Percentiles rank a stretch among this genome's conserved stretches.
Evolutionary conservation across 2,329 filamentous ascomycete species (phyloP).

Genomic region (Ceratocystis smalleyi): DNA sequence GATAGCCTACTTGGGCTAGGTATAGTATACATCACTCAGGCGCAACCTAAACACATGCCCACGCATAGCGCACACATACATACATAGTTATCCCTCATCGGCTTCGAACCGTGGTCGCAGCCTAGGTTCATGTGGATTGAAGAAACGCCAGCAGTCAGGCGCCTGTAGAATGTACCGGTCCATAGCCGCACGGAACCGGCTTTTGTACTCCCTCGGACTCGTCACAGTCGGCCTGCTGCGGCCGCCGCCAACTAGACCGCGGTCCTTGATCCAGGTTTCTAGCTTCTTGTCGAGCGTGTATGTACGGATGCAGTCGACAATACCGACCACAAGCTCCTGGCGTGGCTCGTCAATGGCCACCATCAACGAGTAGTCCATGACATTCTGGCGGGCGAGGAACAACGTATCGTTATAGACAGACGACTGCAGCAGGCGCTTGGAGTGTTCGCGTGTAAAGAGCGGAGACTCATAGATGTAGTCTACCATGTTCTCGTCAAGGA

Average conservation of each 20-base stretch:
- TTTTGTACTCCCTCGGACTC: slow-evolving; percentile 94
- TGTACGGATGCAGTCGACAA: slow-evolving; percentile 95
- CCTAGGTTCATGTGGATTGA: neutral
- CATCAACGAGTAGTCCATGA: slow-evolving; percentile 99
- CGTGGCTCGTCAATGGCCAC: slow-evolving; percentile 83
- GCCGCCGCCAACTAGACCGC: slow-evolving; percentile 61
- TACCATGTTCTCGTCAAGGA: slow-evolving; percentile 96
- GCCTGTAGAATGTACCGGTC: slow-evolving; percentile 67
- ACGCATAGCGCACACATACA: neutral
- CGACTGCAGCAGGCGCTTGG: slow-evolving; percentile 78
- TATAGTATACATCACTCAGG: no score
- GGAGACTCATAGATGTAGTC: slow-evolving; percentile 98
- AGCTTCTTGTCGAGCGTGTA: slow-evolving; percentile 99
- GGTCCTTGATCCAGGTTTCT: slow-evolving; percentile 99
- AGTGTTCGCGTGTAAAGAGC: slow-evolving; percentile 86
- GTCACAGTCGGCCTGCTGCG: slow-evolving; percentile 86
- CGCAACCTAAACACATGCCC: no score
- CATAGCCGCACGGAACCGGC: slow-evolving; percentile 91
- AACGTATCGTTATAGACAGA: slow-evolving; percentile 97
- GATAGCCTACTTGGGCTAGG: no score
- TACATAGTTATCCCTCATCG: neutral
- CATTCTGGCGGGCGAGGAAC: slow-evolving; percentile 84
- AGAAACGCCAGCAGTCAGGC: slow-evolving; percentile 63
- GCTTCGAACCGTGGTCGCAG: slow-evolving; percentile 5
- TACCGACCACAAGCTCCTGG: slow-evolving; percentile 88